Conservation (phyloP, 2,329 filamentous ascomycete species). For the Nigrograna mackinnonii region DNA sequence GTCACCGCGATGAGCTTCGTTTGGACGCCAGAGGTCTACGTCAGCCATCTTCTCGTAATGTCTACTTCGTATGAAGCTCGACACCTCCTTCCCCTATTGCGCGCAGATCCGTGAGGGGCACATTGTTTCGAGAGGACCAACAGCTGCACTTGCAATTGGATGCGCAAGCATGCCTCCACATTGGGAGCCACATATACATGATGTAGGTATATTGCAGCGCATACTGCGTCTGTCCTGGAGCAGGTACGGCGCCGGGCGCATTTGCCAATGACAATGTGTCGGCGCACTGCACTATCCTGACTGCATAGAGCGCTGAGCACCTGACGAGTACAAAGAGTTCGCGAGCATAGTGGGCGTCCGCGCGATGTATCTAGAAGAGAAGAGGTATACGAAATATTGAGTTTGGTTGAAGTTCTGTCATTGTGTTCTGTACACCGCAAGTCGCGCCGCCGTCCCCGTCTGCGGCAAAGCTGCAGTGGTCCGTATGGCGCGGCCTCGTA, state of each 20-base stretch:
- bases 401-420: neutral
- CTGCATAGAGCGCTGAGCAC: constrained; percentile 33
- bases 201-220: constrained; percentile 29
- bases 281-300: constrained; percentile 12
- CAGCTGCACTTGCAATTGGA: constrained; percentile 15
- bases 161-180: constrained; percentile 7
- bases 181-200: constrained; percentile 9
- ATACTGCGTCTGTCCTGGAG: constrained; percentile 23
- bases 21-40: too few species aligned
- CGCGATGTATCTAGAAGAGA: too few species aligned
- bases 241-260: constrained; percentile 22
- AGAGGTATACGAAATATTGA: too few species aligned
- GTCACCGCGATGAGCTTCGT: too few species aligned
- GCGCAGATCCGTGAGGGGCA: constrained; percentile 13
- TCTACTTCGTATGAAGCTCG: too few species aligned
- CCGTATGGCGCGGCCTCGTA: neutral
- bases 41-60: too few species aligned
- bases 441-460: constrained; percentile 7
- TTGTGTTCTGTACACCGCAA: constrained; percentile 19
- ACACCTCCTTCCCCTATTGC: constrained; percentile 13
- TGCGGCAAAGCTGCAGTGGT: neutral
- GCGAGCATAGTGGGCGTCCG: too few species aligned
- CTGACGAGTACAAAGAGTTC: constrained; percentile 31
- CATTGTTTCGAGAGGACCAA: constrained; percentile 7
- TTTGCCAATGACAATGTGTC: constrained; percentile 9